Evolutionary conservation across 2,329 filamentous ascomycete genomes (phyloP).

Genomic region (Passalora sequoiae): DNA sequence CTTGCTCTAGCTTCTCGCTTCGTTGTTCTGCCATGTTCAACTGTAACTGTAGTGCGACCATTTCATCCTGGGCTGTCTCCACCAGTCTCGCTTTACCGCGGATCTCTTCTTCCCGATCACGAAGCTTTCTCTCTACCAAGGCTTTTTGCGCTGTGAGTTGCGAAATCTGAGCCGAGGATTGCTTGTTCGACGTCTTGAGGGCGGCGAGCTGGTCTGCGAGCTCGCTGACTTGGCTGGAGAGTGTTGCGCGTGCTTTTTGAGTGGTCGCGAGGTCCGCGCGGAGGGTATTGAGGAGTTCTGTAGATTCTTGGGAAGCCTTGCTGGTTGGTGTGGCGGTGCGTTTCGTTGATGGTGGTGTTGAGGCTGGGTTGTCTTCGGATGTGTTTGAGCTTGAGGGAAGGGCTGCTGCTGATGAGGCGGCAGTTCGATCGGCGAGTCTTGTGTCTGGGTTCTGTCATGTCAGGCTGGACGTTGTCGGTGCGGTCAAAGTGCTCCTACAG

Average conservation of each 20-base stretch:
- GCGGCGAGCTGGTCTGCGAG: conserved; percentile 60
- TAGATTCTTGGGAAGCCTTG: conserved; percentile 39
- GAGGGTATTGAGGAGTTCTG: conserved; percentile 52
- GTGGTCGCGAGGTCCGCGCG: conserved; percentile 70
- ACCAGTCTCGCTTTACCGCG: conserved; percentile 76
- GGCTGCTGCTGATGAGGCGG: conserved; percentile 27
- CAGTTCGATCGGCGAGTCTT: conserved; percentile 43
- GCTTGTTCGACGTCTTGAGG: conserved; percentile 55
- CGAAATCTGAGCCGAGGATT: conserved; percentile 58
- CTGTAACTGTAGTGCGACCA: conserved; percentile 80
- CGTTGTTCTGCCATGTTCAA: conserved; percentile 79
- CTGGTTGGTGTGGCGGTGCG: conserved; percentile 7
- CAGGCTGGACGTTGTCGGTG: neutral
- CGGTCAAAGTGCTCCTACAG: conserved; percentile 53
- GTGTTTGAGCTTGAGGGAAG: conserved; percentile 11
- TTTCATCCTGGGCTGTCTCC: conserved; percentile 86
- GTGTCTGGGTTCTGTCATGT: conserved; percentile 34
- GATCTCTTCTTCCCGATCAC: conserved; percentile 80
- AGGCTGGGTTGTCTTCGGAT: conserved; percentile 21
- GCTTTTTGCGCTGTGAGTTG: conserved; percentile 59
- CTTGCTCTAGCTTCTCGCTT: conserved; percentile 64
- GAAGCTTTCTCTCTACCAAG: conserved; percentile 60
- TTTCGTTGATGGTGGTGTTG: conserved; percentile 53
- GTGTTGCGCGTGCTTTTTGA: conserved; percentile 64
- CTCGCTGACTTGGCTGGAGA: conserved; percentile 59